Evolutionary conservation across 306 rosid species (phyloP).

Genomic region (Vigna hirtella): DNA sequence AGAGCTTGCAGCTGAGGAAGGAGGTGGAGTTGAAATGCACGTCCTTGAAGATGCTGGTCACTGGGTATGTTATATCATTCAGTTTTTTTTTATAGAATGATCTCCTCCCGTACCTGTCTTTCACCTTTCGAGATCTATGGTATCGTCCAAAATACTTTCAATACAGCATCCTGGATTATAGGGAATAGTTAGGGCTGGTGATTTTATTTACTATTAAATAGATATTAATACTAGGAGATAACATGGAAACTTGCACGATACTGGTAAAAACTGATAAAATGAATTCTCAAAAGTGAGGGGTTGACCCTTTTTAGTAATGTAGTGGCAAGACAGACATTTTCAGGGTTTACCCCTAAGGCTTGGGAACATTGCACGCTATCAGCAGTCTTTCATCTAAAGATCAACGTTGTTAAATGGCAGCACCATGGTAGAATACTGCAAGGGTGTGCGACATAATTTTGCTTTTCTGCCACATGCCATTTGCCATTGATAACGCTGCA

Average conservation of each 20-base stretch:
- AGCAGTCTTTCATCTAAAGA: no score
- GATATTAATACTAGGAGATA: constrained; percentile 8
- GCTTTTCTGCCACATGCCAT: no score
- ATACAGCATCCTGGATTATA: constrained; percentile 3
- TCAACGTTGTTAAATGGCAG: no score
- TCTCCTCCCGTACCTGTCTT: constrained; percentile 12
- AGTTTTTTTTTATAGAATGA: constrained; percentile 3
- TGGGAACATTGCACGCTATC: not conserved
- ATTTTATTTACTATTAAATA: constrained; percentile 12
- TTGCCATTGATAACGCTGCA: no score
- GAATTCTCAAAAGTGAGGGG: no score
- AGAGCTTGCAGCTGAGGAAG: constrained; percentile 89
- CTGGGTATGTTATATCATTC: constrained; percentile 66
- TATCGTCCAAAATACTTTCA: constrained; percentile 33
- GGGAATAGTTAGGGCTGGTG: not conserved
- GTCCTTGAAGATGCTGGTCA: constrained; percentile 99
- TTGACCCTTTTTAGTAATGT: no score
- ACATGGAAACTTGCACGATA: not conserved
- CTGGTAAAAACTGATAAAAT: no score
- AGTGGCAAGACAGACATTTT: not conserved
- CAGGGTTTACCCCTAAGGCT: not conserved
- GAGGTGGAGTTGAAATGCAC: constrained; percentile 98
- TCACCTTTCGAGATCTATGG: constrained; percentile 3
- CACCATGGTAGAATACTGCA: no score
- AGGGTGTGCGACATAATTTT: no score